phyloP scores from a whole-genome alignment of 352 stramenopile species.

The Pythium aphanidermatum region DNA sequence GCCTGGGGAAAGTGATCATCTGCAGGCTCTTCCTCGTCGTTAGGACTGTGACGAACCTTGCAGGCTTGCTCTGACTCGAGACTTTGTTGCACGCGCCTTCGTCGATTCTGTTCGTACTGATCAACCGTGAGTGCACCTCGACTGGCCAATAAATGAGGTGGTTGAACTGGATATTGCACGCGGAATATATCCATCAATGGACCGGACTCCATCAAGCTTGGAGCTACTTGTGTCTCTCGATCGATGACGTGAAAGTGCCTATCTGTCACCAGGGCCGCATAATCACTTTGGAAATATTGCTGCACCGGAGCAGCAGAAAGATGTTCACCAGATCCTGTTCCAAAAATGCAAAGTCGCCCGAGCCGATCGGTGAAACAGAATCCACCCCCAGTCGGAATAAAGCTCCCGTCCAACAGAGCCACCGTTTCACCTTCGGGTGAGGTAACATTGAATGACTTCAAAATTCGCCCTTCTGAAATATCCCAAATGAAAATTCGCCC shows the following conservation, averaged over 20 bases:
- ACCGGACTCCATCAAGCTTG: conserved; percentile 80
- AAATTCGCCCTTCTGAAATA: conserved; percentile 27
- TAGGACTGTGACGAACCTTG: conserved; percentile 39
- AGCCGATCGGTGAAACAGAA: conserved; percentile 50
- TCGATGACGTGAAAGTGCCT: conserved; percentile 86
- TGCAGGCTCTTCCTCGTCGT: conserved; percentile 37
- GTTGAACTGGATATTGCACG: conserved; percentile 68
- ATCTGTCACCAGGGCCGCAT: conserved; percentile 85
- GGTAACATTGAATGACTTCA: conserved; percentile 26
- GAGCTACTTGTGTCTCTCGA: conserved; percentile 75
- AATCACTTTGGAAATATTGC: conserved; percentile 89
- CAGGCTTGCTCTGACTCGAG: conserved; percentile 63
- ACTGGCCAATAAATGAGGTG: conserved; percentile 49
- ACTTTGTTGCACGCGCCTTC: conserved; percentile 54
- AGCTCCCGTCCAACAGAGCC: conserved; percentile 35
- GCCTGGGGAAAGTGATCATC: conserved; percentile 45
- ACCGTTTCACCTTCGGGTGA: conserved; percentile 31
- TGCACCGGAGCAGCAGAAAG: conserved; percentile 31
- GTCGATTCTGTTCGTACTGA: conserved; percentile 59
- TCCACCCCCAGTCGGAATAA: conserved; percentile 29
- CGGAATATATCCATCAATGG: conserved; percentile 70
- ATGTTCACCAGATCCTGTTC: conserved; percentile 31
- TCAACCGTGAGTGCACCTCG: conserved; percentile 24
- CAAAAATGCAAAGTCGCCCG: conserved; percentile 48
- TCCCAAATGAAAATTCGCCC: conserved; percentile 55